Evolutionary conservation across 495 filamentous ascomycete genomes (phyloP), one percentile per base, ranked within the genome.

Genomic region (Podospora anserina): DNA sequence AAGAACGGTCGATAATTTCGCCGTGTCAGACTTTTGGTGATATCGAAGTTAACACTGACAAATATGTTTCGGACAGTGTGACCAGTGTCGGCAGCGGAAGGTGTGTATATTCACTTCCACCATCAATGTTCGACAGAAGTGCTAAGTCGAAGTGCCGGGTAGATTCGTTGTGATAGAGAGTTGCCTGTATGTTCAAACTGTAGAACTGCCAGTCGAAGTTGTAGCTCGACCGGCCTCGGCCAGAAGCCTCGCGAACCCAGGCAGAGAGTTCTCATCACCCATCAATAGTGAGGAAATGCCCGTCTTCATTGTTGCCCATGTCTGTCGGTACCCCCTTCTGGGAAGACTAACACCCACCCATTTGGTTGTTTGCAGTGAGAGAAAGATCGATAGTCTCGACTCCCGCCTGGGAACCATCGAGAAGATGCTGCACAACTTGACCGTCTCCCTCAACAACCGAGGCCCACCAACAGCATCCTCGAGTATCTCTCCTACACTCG

Each of bases 101-200:
- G 76, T 67, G 68, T 30, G 68, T 71, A 15, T 19, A n/a, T 39
- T 30, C 7, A 20, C 44, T 16, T 6, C 4, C 5, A 13, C 7
- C 4, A 11, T 56, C 30, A 4, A 32, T 7, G 30, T 32, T 32
- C 1, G 23, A 32, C 4, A 5, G 30, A 23, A 66, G n/a, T 27
- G 55, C 11, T 20, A 57, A 66, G 26, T n/a, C 34, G n/a, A 26
- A 7, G 7, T 58, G 55, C 23, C 55, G 16, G 54, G 15, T 34
- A 91, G 81, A 89, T 90, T 54, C 88, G 88, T 30, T 91, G 89
- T 71, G 86, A 91, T 75, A 91, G 89, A 71, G 83, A 84, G 23
- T 83, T 82, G 20, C 89, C 89, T 7, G 34, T 32, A 23, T 91
- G 89, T 72, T 85, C 87, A 5, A 89, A 88, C 73, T 91, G 89